Conservation (phyloP, 306 rosid species). For the Begonia masoniana region DNA sequence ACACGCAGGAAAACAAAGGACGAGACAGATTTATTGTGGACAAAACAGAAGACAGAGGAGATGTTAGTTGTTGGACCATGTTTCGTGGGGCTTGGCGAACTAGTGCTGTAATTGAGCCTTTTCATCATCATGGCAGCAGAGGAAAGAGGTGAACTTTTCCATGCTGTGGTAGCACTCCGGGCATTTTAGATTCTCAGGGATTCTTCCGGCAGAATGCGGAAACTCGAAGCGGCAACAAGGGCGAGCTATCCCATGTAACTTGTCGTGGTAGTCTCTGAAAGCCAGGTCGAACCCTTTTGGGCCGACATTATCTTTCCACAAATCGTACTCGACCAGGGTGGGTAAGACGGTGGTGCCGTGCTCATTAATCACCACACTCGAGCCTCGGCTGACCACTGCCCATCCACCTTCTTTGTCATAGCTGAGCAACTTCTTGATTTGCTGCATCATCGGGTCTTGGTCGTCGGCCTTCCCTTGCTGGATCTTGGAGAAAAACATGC, state of each 20-base stretch:
- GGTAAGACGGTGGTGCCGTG: conserved; percentile 21
- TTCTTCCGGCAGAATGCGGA: conserved; percentile 4
- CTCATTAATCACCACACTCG: conserved; percentile 27
- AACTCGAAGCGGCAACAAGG: conserved; percentile 12
- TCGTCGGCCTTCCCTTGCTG: conserved; percentile 28
- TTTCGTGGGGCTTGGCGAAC: neutral
- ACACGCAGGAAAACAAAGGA: too few species aligned
- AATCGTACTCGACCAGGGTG: conserved; percentile 26
- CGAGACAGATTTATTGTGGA: too few species aligned
- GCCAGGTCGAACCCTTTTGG: conserved; percentile 28
- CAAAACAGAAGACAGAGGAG: too few species aligned
- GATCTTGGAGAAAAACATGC: conserved; percentile 56
- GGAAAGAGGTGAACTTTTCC: conserved; percentile 41
- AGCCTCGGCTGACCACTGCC: conserved; percentile 37
- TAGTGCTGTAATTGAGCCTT: neutral
- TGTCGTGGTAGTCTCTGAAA: conserved; percentile 16
- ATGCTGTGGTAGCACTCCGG: conserved; percentile 20
- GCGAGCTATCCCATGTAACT: conserved; percentile 14
- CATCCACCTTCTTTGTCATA: conserved; percentile 38
- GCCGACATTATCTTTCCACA: conserved; percentile 25
- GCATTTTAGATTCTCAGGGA: conserved; percentile 9
- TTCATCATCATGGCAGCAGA: conserved; percentile 44
- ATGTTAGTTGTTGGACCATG: too few species aligned
- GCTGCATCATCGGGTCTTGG: conserved; percentile 29
- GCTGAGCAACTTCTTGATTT: conserved; percentile 37